Percentiles rank a stretch among this genome's conserved stretches.
Evolutionary conservation across 306 rosid species (phyloP).

Genomic region (Gillenia trifoliata): DNA sequence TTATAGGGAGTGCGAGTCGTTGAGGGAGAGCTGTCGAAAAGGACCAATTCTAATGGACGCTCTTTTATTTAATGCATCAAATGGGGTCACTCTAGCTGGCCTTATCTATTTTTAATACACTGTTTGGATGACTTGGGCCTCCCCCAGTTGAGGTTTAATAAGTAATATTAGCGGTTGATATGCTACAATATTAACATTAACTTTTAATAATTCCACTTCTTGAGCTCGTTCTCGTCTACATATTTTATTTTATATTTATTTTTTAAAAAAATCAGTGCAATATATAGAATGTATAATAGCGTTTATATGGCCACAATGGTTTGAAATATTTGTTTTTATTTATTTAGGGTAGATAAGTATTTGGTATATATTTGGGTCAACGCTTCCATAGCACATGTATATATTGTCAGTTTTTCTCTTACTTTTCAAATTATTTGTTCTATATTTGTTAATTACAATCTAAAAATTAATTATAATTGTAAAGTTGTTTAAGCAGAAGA

Average conservation of each 20-base stretch:
- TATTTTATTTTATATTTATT: background rate
- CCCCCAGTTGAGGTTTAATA: background rate
- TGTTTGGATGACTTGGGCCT: background rate
- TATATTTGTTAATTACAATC: background rate
- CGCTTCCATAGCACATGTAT: background rate
- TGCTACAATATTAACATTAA: background rate
- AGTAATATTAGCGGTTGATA: background rate
- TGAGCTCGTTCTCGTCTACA: background rate
- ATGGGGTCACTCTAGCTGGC: conserved; percentile 49
- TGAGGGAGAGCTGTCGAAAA: conserved; percentile 60
- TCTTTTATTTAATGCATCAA: conserved; percentile 18
- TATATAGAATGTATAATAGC: background rate
- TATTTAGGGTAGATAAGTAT: background rate
- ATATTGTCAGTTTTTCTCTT: background rate
- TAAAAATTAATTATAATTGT: background rate
- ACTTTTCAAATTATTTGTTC: background rate
- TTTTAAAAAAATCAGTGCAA: background rate
- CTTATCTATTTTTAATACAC: background rate
- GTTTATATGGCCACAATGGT: background rate
- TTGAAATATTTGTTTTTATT: background rate
- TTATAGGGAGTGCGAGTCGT: conserved; percentile 55
- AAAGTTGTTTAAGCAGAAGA: background rate
- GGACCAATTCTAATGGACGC: conserved; percentile 43
- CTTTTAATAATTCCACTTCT: conserved; percentile 1
- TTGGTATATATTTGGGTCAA: background rate